These are phyloP conservation scores for Mycotypha africana DNA, from an alignment of 371 early-diverging fungal species.

Conservation along the genomic window DNA sequence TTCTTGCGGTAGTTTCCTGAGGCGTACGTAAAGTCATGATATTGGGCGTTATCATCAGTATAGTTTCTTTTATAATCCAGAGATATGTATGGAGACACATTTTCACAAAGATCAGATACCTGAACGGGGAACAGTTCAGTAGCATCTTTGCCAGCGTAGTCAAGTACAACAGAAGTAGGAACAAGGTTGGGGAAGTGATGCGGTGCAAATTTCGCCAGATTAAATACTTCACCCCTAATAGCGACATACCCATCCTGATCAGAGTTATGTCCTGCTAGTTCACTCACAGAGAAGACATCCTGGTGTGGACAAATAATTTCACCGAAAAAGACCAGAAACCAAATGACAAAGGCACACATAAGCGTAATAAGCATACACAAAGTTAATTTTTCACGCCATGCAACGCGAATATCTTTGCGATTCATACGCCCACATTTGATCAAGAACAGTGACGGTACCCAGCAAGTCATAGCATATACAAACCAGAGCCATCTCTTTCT, in stretches of 20 bases:
- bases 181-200: slow-evolving; percentile 53
- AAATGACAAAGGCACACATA: slow-evolving; percentile 71
- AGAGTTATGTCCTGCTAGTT: slow-evolving; percentile 28
- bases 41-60: slow-evolving; percentile 29
- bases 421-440: slow-evolving; percentile 66
- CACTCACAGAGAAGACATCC: slow-evolving; percentile 51
- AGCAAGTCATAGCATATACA: slow-evolving; percentile 85
- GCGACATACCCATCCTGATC: slow-evolving; percentile 46
- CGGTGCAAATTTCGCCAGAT: slow-evolving; percentile 55
- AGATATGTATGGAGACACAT: slow-evolving; percentile 26
- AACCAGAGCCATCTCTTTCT: slow-evolving; percentile 73
- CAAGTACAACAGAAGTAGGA: slow-evolving; percentile 41
- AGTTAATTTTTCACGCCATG: slow-evolving; percentile 95
- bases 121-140: slow-evolving; percentile 72
- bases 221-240: slow-evolving; percentile 72
- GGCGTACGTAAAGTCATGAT: slow-evolving; percentile 34
- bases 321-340: slow-evolving; percentile 84
- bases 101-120: slow-evolving; percentile 49
- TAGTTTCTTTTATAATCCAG: slow-evolving; percentile 27
- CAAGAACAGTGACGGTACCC: slow-evolving; percentile 69
- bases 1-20: slow-evolving; percentile 25
- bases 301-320: slow-evolving; percentile 80
- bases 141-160: slow-evolving; percentile 63
- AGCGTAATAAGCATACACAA: slow-evolving; percentile 82
- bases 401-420: slow-evolving; percentile 76